phyloP scores from a whole-genome alignment of 441 rosid genomes.

The Populus hybrid region DNA sequence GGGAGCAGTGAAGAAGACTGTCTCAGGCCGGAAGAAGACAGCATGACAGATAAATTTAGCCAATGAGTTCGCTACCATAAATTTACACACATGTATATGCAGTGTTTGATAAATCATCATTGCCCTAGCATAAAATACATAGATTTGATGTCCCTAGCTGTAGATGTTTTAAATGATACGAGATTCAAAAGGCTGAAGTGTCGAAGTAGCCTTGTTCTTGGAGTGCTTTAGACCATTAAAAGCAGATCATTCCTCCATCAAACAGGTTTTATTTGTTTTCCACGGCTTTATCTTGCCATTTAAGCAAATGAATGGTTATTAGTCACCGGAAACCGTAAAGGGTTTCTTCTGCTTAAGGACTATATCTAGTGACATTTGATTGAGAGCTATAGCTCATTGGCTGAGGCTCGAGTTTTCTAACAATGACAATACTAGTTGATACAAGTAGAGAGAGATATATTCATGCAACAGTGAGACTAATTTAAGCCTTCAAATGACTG shows the following conservation, averaged over 20 bases:
- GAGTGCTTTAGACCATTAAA: not conserved
- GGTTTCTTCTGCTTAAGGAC: not conserved
- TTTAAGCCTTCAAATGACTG: no score
- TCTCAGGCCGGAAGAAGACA: slow-evolving; percentile 63
- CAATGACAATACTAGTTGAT: no score
- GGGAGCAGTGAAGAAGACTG: slow-evolving; percentile 89
- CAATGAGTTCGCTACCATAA: not conserved
- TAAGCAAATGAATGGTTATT: slow-evolving; percentile 18
- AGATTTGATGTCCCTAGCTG: not conserved
- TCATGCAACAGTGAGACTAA: no score
- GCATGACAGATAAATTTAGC: slow-evolving; percentile 11
- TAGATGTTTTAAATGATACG: not conserved
- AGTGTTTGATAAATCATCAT: slow-evolving; percentile 2
- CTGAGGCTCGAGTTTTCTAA: no score
- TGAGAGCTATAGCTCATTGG: no score
- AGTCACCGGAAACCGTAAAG: not conserved
- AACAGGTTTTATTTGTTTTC: slow-evolving; percentile 2
- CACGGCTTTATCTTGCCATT: slow-evolving; percentile 11
- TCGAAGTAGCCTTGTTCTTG: not conserved
- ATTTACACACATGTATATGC: slow-evolving; percentile 10
- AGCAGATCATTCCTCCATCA: not conserved
- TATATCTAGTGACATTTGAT: not conserved
- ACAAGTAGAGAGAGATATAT: no score
- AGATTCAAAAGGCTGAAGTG: not conserved
- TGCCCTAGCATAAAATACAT: slow-evolving; percentile 2